Evolutionary conservation across 1,139 yeast genomes (phyloP).

Genomic region (Debaryomyces udenii): DNA sequence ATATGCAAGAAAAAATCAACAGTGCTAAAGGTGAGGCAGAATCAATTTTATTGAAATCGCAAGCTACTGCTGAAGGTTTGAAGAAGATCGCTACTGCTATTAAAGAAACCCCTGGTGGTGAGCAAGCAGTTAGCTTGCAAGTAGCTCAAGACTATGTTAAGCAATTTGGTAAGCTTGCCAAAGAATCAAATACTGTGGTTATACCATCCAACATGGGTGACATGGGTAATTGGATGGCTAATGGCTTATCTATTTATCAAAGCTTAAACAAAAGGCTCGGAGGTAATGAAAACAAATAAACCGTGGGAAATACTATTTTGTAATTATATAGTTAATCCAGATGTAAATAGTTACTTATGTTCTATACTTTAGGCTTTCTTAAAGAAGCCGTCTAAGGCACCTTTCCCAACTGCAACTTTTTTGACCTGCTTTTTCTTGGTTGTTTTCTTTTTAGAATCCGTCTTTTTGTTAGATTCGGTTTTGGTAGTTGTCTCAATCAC

Average conservation of each 20-base stretch:
- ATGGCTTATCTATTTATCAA: slow-evolving; percentile 74
- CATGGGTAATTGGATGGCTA: slow-evolving; percentile 72
- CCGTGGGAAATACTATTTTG: slow-evolving; percentile 5
- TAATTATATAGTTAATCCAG: slow-evolving; percentile 4
- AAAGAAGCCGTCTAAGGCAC: slow-evolving; percentile 67
- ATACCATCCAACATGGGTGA: slow-evolving; percentile 79
- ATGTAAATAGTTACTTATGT: slow-evolving; percentile 9
- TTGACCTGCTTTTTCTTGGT: slow-evolving; percentile 24
- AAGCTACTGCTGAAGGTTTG: slow-evolving; percentile 77
- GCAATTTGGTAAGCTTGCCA: slow-evolving; percentile 81
- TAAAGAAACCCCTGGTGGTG: slow-evolving; percentile 67
- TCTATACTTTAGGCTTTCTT: slow-evolving; percentile 30
- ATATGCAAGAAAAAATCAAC: slow-evolving; percentile 62
- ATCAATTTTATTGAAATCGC: slow-evolving; percentile 66
- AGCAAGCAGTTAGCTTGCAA: slow-evolving; percentile 74
- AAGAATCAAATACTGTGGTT: slow-evolving; percentile 76
- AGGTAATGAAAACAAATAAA: slow-evolving; percentile 11
- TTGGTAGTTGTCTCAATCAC: slow-evolving; percentile 23
- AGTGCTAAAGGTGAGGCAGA: slow-evolving; percentile 72
- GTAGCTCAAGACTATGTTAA: slow-evolving; percentile 84
- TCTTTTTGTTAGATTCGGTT: slow-evolving; percentile 21
- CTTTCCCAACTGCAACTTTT: slow-evolving; percentile 56
- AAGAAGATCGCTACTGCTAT: slow-evolving; percentile 68
- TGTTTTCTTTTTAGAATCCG: slow-evolving; percentile 23
- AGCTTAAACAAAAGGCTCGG: slow-evolving; percentile 39